phyloP scores from a whole-genome alignment of 257 asterid species.

The Plantago ovata region DNA sequence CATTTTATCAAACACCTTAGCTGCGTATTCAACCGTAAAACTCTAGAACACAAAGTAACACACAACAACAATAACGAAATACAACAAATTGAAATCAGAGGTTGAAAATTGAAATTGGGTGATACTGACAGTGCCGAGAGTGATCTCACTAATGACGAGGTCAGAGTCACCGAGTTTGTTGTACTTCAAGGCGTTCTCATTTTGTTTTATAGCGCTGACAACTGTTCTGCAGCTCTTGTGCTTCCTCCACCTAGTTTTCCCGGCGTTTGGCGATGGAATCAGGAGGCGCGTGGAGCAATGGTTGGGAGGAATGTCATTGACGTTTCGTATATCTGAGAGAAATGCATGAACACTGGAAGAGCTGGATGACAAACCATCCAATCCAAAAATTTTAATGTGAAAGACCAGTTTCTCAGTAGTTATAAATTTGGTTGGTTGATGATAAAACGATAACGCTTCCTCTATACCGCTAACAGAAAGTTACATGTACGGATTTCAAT shows the following conservation, averaged over 20 bases:
- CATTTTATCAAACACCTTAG: not conserved
- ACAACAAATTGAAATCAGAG: slow-evolving; percentile 11
- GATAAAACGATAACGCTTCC: too few relatives aligned
- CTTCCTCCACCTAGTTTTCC: slow-evolving; percentile 15
- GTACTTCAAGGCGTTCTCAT: slow-evolving; percentile 45
- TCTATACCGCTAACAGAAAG: too few relatives aligned
- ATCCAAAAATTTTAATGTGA: too few relatives aligned
- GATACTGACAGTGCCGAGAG: slow-evolving; percentile 72
- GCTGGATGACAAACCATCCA: too few relatives aligned
- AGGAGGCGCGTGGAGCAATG: too few relatives aligned
- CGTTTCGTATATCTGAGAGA: not conserved
- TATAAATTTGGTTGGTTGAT: too few relatives aligned
- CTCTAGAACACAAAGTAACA: too few relatives aligned
- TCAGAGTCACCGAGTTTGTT: slow-evolving; percentile 85
- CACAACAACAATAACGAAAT: not conserved
- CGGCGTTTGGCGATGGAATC: not conserved
- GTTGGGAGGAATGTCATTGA: not conserved
- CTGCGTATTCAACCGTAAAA: too few relatives aligned
- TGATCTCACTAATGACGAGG: slow-evolving; percentile 79
- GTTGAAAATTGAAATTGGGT: not conserved
- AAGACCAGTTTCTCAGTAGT: too few relatives aligned
- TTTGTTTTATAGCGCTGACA: slow-evolving; percentile 22
- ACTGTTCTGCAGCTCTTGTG: slow-evolving; percentile 22
- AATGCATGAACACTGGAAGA: too few relatives aligned
- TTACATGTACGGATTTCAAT: too few relatives aligned